Evolutionary conservation across 768 basidiomycete genomes (phyloP).

Genomic region (Lactifluus volemus): DNA sequence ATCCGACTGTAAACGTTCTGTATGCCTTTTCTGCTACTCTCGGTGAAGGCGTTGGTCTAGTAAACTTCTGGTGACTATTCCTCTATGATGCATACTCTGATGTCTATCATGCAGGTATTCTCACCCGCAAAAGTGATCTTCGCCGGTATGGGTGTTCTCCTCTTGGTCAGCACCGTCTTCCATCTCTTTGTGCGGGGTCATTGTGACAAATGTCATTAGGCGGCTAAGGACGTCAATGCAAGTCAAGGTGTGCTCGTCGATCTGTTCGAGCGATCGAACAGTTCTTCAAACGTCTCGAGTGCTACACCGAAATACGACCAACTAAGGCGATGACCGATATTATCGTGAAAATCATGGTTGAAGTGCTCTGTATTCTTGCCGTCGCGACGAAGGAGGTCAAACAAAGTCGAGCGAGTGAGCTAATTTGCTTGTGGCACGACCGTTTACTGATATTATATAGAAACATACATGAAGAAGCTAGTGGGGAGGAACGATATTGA

Average conservation of each 20-base stretch:
- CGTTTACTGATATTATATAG: background rate
- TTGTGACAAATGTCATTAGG: background rate
- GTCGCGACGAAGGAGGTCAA: background rate
- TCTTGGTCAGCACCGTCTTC: no score
- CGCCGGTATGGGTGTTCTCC: no score
- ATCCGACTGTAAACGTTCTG: background rate
- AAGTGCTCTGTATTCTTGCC: background rate
- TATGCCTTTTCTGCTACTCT: background rate
- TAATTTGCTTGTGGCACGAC: accelerated
- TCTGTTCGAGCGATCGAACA: background rate
- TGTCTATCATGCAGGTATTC: no score
- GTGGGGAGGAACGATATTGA: background rate
- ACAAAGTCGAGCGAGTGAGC: background rate
- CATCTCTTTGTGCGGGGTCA: no score
- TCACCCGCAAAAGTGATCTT: no score
- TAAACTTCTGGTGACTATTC: background rate
- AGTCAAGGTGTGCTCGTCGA: background rate
- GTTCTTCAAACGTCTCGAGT: background rate
- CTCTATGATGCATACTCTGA: no score
- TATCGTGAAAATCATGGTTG: background rate
- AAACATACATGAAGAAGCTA: background rate
- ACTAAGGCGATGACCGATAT: background rate
- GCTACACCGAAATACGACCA: background rate
- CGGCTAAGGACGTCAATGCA: background rate
- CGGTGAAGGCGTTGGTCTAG: background rate